Base-by-base conservation (phyloP, 345 rosid species). In the Eucalyptus sideroxylon region DNA sequence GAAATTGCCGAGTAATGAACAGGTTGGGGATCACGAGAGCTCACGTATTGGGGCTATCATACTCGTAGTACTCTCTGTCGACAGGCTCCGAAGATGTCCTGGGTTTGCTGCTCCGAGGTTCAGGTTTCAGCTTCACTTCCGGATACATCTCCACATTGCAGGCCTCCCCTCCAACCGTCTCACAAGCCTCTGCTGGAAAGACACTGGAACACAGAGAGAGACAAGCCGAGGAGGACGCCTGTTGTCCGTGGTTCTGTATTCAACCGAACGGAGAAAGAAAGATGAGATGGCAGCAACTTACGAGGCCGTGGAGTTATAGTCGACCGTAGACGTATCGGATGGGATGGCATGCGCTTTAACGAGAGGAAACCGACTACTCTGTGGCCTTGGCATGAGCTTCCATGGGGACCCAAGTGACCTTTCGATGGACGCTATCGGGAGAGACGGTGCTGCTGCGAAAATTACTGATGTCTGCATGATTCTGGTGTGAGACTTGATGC, bases 21-120 rank as follows among this genome's bases (percentile, higher is more conserved):
- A 53, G 27, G 34, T 23, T 87, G 34, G 23, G 72, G 53, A 89
- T 87, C 30, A 9, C 26, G 31, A 77, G 72, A 88, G 89, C 94
- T 92, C 94, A 96, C 97, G 98, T 97, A 89, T 96, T 95, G 53
- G 97, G 92, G 91, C 91, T 91, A 87, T 89, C 87, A 89, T 98
- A 95, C 45, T 97, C 96, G 23, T 93, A 31, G 88, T 98, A 98
- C 37, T 97, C 99, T 93, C 98, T 92, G 12, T 96, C 99, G 9
- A 93, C 82, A 9, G 37, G 91, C 93, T 97, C 98, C 7, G 96
- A 82, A 91, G 88, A 82, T 55, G 88, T 55, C 88, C 27, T 86
- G 34, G 85, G 87, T 49, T 88, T 90, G 77, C 67, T 89, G 90
- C 88, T 89, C 56, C 86, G 90, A 40, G 87, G 88, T 87, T 94